Evolutionary conservation across 2,329 filamentous ascomycete genomes (phyloP), one percentile per base, ranked within the genome.

Genomic region (Epichloe typhina): DNA sequence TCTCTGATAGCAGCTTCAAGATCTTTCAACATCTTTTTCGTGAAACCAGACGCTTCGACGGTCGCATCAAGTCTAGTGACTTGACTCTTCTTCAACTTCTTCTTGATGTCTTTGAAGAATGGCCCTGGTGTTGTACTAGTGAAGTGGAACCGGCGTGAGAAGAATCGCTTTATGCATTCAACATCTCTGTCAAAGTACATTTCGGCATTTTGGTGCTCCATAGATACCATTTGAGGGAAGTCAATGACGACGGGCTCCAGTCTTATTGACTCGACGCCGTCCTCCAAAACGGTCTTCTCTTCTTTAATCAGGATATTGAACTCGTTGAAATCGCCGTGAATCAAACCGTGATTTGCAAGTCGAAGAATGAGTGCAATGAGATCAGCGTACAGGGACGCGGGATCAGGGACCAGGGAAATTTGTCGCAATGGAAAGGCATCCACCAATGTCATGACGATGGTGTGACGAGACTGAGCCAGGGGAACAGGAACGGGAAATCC

Each of bases 161-260:
- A 98, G 66, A 95, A 98, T 35, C 86, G 82, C 70, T 96, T 97
- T 61, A 98, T 84, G 67, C 94, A 98, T 55, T 87, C 82, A 13
- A 98, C 90, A 60, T 98, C 93, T 56, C 93, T 83, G 64, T 97
- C 87, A 66, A 98, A 98, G 69, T 98, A 97, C 79, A 90, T 94
- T 63, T 95, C 86, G 17, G 93, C 94, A 62, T 98, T 96, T 37
- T 75, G 69, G 63, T 98, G 93, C 58, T 95, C 88, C 64, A 95
- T 88, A 1, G 91, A 97, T 2, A 98, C 82, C 85, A 96, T 97
- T 65, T 98, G 93, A 0, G 93, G 93, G 63, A 98, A 98, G 70
- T 98, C 94, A 60, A 98, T 98, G 44, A 98, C 72, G 50, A 96
- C 80, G 1, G 93, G 93, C 6, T 80, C 81, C 26, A 95, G 71